Evolutionary conservation across 2,329 filamentous ascomycete genomes (phyloP).

Genomic region (Botryosphaeria agaves): DNA sequence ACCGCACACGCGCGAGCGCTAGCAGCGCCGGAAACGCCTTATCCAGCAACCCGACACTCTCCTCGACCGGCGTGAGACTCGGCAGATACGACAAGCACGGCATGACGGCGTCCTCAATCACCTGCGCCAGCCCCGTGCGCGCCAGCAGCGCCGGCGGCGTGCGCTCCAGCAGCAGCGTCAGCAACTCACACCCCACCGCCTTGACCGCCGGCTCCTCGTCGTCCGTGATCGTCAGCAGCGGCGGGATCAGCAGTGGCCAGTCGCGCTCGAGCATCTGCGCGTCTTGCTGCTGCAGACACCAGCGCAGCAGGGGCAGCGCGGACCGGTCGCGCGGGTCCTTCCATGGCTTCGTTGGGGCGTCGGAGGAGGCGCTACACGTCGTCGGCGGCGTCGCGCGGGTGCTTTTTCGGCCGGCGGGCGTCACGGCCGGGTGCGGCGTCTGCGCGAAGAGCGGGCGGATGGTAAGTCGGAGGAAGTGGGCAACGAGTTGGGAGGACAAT

Average conservation of each 20-base stretch:
- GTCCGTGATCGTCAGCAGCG: slow-evolving; percentile 51
- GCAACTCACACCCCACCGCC: slow-evolving; percentile 35
- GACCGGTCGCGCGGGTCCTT: slow-evolving; percentile 31
- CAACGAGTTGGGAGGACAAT: slow-evolving; percentile 28
- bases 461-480: slow-evolving; percentile 42
- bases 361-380: too few species aligned
- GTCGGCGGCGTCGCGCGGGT: too few species aligned
- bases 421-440: slow-evolving; percentile 35
- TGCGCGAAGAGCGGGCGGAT: slow-evolving; percentile 51
- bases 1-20: slow-evolving; percentile 31
- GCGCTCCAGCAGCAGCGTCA: slow-evolving; percentile 36
- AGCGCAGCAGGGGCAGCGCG: slow-evolving; percentile 40
- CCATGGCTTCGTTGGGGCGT: slow-evolving; percentile 38
- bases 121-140: slow-evolving; percentile 44
- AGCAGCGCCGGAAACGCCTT: slow-evolving; percentile 51
- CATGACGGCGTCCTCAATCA: slow-evolving; percentile 52
- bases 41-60: slow-evolving; percentile 47
- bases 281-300: slow-evolving; percentile 37
- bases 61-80: slow-evolving; percentile 53
- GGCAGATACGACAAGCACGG: slow-evolving; percentile 65
- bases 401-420: slow-evolving; percentile 38
- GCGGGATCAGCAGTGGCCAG: slow-evolving; percentile 55
- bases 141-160: slow-evolving; percentile 36
- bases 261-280: slow-evolving; percentile 33
- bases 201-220: slow-evolving; percentile 39